Evolutionary conservation across 1,284 basidiomycete genomes (phyloP).

Genomic region (Dichomitus squalens): DNA sequence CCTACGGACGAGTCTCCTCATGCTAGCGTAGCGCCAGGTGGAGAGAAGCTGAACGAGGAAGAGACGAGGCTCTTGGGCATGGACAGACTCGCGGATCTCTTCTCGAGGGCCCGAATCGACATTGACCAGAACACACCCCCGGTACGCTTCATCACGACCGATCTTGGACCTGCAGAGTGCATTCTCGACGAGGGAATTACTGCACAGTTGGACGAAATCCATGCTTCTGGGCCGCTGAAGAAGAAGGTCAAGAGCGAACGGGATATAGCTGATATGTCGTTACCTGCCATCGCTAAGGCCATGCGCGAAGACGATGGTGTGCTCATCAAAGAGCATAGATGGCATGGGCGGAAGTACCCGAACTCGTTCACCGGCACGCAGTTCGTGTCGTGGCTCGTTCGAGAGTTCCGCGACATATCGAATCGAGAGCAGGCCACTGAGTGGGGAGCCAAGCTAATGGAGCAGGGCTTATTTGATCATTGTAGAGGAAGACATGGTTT

Average conservation of each 20-base stretch:
- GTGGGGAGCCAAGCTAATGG: conserved; percentile 73
- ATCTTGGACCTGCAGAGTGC: conserved; percentile 78
- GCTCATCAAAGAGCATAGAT: conserved; percentile 75
- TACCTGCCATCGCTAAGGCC: conserved; percentile 66
- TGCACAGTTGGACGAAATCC: conserved; percentile 78
- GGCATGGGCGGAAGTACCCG: conserved; percentile 69
- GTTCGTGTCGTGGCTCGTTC: conserved; percentile 85
- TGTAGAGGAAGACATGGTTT: conserved; percentile 78
- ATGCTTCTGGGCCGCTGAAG: conserved; percentile 68
- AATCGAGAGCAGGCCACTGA: conserved; percentile 80
- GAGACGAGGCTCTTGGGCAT: conserved; percentile 90
- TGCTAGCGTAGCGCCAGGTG: conserved; percentile 55
- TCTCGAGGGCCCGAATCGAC: conserved; percentile 74
- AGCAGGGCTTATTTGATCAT: conserved; percentile 84
- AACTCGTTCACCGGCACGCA: conserved; percentile 88
- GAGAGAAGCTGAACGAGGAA: conserved; percentile 80
- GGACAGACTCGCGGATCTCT: conserved; percentile 88
- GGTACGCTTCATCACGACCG: conserved; percentile 77
- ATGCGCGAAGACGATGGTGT: conserved; percentile 82
- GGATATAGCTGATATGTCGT: conserved; percentile 65
- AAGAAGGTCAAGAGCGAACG: conserved; percentile 80
- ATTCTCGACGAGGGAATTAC: conserved; percentile 79
- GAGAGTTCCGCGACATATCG: conserved; percentile 84
- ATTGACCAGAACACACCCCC: conserved; percentile 58
- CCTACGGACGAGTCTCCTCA: conserved; percentile 75